These are phyloP conservation scores for Mikania micrantha DNA, from an alignment of 129 eudicot species.

Conservation along the genomic window DNA sequence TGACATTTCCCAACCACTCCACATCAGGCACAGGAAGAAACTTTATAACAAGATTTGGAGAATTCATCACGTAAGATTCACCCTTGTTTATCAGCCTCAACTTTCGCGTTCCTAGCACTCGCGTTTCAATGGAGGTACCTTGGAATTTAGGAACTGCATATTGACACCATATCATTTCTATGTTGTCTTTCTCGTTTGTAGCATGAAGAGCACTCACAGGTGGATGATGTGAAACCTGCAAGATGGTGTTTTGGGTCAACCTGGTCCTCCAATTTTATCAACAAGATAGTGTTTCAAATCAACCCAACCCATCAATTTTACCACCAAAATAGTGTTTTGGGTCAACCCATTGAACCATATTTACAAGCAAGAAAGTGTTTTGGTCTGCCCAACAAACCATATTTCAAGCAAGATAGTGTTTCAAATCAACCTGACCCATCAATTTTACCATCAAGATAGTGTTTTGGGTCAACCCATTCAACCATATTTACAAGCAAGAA, in stretches of 20 bases:
- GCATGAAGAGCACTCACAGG: slow-evolving; percentile 90
- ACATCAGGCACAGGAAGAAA: slow-evolving; percentile 65
- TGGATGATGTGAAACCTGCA: slow-evolving; percentile 93
- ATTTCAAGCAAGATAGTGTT: too few species aligned
- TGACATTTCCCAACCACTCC: slow-evolving; percentile 70
- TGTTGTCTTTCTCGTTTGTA: slow-evolving; percentile 49
- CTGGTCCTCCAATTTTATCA: not conserved
- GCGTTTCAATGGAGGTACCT: slow-evolving; percentile 67
- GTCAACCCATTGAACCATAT: not conserved
- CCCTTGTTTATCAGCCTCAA: slow-evolving; percentile 47
- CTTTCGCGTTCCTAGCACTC: slow-evolving; percentile 51
- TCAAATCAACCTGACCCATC: too few species aligned
- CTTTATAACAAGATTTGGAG: slow-evolving; percentile 75
- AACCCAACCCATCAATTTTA: too few species aligned
- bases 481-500: too few species aligned
- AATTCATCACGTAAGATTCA: slow-evolving; percentile 63
- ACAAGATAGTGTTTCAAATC: too few species aligned
- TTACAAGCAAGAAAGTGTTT: not conserved
- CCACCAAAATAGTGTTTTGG: not conserved
- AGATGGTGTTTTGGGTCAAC: not conserved
- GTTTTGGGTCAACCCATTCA: too few species aligned
- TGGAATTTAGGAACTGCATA: slow-evolving; percentile 56
- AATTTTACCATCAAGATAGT: too few species aligned
- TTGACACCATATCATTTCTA: slow-evolving; percentile 80
- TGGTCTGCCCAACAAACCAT: too few species aligned